These are phyloP conservation scores for Dactylonectria estremocensis DNA, from an alignment of 2,329 filamentous ascomycete genomes.

Conservation along the genomic window DNA sequence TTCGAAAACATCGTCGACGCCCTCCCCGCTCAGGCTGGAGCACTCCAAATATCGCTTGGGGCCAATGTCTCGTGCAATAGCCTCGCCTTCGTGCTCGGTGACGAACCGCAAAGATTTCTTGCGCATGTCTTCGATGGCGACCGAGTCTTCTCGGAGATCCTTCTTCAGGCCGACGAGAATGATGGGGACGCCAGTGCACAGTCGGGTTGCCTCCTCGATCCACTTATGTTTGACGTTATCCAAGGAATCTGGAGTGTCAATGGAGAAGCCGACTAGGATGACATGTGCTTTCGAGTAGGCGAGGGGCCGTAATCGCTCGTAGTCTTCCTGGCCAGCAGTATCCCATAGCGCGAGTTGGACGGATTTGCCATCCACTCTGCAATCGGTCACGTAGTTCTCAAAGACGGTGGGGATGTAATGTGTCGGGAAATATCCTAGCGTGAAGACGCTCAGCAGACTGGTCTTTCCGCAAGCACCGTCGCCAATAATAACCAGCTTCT, in stretches of 20 bases:
- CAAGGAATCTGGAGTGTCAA: slow-evolving; percentile 95
- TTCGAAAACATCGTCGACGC: slow-evolving; percentile 98
- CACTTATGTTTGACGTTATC: slow-evolving; percentile 99
- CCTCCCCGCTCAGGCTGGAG: slow-evolving; percentile 94
- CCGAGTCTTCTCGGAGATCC: slow-evolving; percentile 93
- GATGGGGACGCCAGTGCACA: slow-evolving; percentile 92
- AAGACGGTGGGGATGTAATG: slow-evolving; percentile 91
- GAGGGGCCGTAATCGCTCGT: slow-evolving; percentile 92
- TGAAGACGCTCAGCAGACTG: slow-evolving; percentile 96
- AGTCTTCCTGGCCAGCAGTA: slow-evolving; percentile 99
- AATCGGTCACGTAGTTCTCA: slow-evolving; percentile 99
- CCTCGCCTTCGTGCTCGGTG: slow-evolving; percentile 85
- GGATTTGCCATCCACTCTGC: slow-evolving; percentile 97
- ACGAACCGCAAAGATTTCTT: slow-evolving; percentile 93
- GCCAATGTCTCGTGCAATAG: slow-evolving; percentile 87
- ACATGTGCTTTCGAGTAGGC: slow-evolving; percentile 98
- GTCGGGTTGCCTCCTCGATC: slow-evolving; percentile 95
- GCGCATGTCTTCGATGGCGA: slow-evolving; percentile 97
- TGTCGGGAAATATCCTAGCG: slow-evolving; percentile 96
- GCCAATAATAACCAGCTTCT: slow-evolving; percentile 97
- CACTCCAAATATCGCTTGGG: slow-evolving; percentile 97
- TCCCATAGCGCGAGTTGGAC: slow-evolving; percentile 98
- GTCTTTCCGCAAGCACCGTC: slow-evolving; percentile 99
- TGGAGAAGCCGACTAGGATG: slow-evolving; percentile 94
- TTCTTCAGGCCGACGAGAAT: slow-evolving; percentile 98